A percentile compares a stretch with the other conserved stretches of the same genome.
phyloP scores from a whole-genome alignment of 108 stramenopile genomes.

The Skeletonema menzelii region DNA sequence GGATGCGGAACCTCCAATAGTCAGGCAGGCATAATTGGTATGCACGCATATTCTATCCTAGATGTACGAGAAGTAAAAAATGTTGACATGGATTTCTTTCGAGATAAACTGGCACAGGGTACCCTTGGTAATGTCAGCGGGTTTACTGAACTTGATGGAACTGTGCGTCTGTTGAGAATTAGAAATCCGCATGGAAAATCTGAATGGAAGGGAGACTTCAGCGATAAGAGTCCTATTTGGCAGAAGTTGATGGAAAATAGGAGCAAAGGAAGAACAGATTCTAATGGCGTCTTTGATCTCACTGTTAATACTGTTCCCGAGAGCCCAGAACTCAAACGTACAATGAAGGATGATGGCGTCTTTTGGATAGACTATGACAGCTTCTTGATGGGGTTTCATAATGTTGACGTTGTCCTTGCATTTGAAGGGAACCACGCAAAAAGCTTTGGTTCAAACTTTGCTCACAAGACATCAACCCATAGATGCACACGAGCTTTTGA shows the following conservation, averaged over 20 bases:
- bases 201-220: constrained; percentile 84
- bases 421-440: constrained; percentile 67
- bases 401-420: constrained; percentile 75
- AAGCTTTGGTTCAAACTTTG: constrained; percentile 64
- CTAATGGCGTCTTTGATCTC: constrained; percentile 6
- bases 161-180: constrained; percentile 75
- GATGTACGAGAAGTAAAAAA: constrained; percentile 82
- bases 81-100: constrained; percentile 65
- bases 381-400: constrained; percentile 70
- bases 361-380: constrained; percentile 81
- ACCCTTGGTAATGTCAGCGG: constrained; percentile 60
- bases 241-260: constrained; percentile 51
- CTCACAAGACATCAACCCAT: constrained; percentile 61
- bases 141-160: constrained; percentile 70
- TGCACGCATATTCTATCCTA: constrained; percentile 94
- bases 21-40: constrained; percentile 79
- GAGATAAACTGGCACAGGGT: constrained; percentile 35
- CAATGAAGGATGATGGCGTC: constrained; percentile 65
- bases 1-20: constrained; percentile 70
- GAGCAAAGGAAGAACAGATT: constrained; percentile 18
- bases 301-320: constrained; percentile 18
- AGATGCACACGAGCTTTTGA: constrained; percentile 70
- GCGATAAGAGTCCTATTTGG: constrained; percentile 56
- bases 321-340: constrained; percentile 52
- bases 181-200: constrained; percentile 82